phyloP scores from a whole-genome alignment of 1,139 yeast genomes.

The Sugiyamaella xylanicola region DNA sequence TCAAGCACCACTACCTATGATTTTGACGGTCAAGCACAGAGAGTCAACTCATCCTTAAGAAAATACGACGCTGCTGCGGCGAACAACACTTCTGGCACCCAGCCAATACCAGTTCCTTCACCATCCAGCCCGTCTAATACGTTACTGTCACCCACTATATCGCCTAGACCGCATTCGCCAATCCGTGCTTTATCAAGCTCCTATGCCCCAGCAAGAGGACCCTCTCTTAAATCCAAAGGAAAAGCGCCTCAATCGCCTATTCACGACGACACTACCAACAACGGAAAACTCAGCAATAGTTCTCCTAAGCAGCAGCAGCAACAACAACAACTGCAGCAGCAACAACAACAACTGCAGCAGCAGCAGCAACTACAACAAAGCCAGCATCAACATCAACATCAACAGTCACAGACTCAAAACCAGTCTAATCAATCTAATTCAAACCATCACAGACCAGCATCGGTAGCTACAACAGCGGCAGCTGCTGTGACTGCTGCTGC shows the following conservation, averaged over 20 bases:
- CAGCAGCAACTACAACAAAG: slow-evolving; percentile 12
- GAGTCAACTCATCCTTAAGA: slow-evolving; percentile 5
- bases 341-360: slow-evolving; percentile 11
- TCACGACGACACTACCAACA: slow-evolving; percentile 10
- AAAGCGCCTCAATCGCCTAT: slow-evolving; percentile 10
- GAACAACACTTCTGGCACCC: background rate
- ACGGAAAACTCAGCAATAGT: slow-evolving; percentile 2
- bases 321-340: slow-evolving; percentile 13
- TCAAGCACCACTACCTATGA: background rate
- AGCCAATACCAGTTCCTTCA: background rate
- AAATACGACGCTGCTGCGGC: slow-evolving; percentile 10
- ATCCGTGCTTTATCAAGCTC: slow-evolving; percentile 36
- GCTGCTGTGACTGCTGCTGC: slow-evolving; percentile 15
- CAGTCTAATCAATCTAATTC: slow-evolving; percentile 5
- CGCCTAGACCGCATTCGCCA: slow-evolving; percentile 28
- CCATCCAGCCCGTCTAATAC: background rate
- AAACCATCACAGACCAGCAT: background rate
- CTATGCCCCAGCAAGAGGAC: slow-evolving; percentile 37
- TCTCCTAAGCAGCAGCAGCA: slow-evolving; percentile 18
- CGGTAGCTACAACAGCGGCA: slow-evolving; percentile 8
- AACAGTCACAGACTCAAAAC: slow-evolving; percentile 6
- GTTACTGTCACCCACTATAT: background rate
- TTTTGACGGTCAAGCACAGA: slow-evolving; percentile 10
- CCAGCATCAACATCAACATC: slow-evolving; percentile 10
- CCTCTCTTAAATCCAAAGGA: slow-evolving; percentile 21